Conservation (phyloP, 108 stramenopile genomes). For the Cyclotella atomus region DNA sequence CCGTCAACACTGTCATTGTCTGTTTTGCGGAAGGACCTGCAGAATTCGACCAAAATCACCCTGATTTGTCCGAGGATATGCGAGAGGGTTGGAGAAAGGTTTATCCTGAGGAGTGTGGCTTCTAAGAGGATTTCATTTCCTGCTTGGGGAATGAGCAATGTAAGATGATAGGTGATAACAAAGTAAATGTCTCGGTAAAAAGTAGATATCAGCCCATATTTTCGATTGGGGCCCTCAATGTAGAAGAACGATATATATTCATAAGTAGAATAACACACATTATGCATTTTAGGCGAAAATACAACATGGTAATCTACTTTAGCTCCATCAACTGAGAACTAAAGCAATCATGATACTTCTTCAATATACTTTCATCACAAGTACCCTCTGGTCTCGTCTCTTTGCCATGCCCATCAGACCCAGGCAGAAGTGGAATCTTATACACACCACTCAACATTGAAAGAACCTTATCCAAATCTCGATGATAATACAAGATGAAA, state of each 20-base stretch:
- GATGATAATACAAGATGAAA: constrained; percentile 31
- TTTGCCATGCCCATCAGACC: constrained; percentile 19
- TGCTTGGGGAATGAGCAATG: neutral
- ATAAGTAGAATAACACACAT: too few species aligned
- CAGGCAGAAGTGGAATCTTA: constrained; percentile 26
- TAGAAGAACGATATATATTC: too few species aligned
- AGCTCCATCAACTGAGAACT: constrained; percentile 37
- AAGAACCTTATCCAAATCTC: constrained; percentile 28
- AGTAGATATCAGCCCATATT: neutral
- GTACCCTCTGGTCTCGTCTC: constrained; percentile 30
- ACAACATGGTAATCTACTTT: neutral
- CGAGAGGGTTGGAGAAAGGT: constrained; percentile 60
- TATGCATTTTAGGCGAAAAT: too few species aligned
- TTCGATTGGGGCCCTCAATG: too few species aligned
- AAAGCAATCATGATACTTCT: constrained; percentile 42
- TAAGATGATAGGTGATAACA: too few species aligned
- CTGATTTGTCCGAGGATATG: constrained; percentile 63
- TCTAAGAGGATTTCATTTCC: neutral
- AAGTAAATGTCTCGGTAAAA: too few species aligned
- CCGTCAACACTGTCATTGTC: constrained; percentile 86
- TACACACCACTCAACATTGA: constrained; percentile 17
- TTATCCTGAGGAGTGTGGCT: constrained; percentile 57
- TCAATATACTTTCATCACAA: constrained; percentile 33
- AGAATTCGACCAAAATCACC: constrained; percentile 79
- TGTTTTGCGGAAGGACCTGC: constrained; percentile 79